Conservation (phyloP, 2,329 filamentous ascomycete genomes). For the Exophiala oligosperma region DNA sequence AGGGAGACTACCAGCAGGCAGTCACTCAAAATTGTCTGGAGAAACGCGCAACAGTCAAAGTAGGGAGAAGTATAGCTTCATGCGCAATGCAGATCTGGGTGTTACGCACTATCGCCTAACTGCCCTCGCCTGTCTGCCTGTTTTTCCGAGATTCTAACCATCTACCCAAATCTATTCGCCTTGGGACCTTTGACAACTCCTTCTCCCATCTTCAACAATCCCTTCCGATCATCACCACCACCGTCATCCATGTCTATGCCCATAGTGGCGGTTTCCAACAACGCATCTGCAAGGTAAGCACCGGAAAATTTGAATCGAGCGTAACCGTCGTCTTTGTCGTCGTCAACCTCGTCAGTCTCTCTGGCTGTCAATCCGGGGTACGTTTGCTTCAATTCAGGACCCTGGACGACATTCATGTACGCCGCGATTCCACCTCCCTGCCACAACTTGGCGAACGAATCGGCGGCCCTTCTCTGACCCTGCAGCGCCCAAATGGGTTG, state of each 20-base stretch:
- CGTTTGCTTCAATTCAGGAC: background rate
- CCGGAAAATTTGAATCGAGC: constrained; percentile 9
- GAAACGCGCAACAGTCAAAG: too few relatives aligned
- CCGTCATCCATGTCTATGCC: background rate
- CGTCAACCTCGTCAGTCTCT: background rate
- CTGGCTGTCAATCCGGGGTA: constrained; percentile 2
- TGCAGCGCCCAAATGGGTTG: constrained; percentile 13
- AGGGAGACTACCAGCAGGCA: too few relatives aligned
- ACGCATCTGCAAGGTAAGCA: constrained; percentile 6
- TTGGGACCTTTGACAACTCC: constrained; percentile 5
- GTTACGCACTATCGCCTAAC: too few relatives aligned
- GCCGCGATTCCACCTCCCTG: constrained; percentile 7
- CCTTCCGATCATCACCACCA: background rate
- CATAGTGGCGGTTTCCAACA: constrained; percentile 13
- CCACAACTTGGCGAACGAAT: constrained; percentile 1
- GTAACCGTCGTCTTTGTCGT: constrained; percentile 1
- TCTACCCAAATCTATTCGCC: constrained; percentile 6
- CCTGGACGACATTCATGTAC: constrained; percentile 8
- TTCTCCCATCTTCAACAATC: constrained; percentile 6
- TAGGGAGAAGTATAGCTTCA: too few relatives aligned
- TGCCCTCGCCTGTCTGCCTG: too few relatives aligned
- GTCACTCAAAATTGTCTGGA: too few relatives aligned
- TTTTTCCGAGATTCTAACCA: too few relatives aligned
- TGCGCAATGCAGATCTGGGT: too few relatives aligned
- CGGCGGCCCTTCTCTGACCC: constrained; percentile 5